Evolutionary conservation across 2,329 filamentous ascomycete species (phyloP), one percentile per base, ranked within the genome.

Genomic region (Fusarium marasasianum): DNA sequence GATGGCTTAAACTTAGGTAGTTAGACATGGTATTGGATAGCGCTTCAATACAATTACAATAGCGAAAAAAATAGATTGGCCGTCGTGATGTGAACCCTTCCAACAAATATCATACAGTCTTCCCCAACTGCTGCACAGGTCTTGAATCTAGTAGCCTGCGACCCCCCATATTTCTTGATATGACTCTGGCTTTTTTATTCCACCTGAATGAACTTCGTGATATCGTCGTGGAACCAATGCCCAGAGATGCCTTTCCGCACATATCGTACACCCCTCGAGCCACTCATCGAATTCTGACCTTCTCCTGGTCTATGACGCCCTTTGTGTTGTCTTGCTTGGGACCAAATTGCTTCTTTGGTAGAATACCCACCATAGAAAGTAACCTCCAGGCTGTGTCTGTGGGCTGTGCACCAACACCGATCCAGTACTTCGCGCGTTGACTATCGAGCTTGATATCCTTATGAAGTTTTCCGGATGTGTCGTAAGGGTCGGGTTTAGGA

Each of bases 371-470:
- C 94, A 98, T 92, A 63, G 89, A 90, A 77, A 99, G 85, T 78
- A 98, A 83, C 81, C 94, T 89, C 95, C 95, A 98, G 41, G 93
- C 94, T 7, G 94, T 91, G 76, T 98, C 94, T 72, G 93, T 95
- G 15, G 96, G 96, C 85, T 99, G 96, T 63, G 96, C 96, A 2
- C 96, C 96, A 8, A 98, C 96, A 81, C 96, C 96, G 41, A 99
- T 88, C 96, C 96, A 99, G 86, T 99, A 99, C 83, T 93, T 92
- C 65, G 96, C 93, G 69, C 96, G 88, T 75, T 90, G 86, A 13
- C 89, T 86, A 83, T 99, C 96, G 20, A 99, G 88, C 79, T 94
- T 92, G 81, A 99, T 93, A 76, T 98, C 95, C 84, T 99, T 99
- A 86, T 93, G 94, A 63, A 93, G 89, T 66, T 91, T 90, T 24